phyloP scores from a whole-genome alignment of 129 eudicot genomes.

The Centrapalus pauciflorus region DNA sequence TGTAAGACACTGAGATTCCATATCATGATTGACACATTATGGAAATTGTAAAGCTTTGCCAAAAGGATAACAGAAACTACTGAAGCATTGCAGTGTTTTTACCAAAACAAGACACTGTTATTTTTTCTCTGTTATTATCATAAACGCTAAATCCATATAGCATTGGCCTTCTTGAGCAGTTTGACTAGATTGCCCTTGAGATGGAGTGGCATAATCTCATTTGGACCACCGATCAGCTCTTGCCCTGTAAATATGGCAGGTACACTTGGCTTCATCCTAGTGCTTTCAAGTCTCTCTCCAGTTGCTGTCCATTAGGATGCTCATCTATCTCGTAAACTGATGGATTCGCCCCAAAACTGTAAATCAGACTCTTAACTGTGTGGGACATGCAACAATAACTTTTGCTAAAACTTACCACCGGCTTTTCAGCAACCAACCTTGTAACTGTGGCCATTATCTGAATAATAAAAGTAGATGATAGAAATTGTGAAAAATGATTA shows the following conservation, averaged over 20 bases:
- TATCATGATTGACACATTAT: conserved; percentile 14
- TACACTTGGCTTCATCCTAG: conserved; percentile 37
- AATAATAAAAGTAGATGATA: not conserved
- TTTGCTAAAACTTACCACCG: conserved; percentile 56
- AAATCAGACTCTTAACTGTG: conserved; percentile 40
- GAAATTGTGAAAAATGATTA: not conserved
- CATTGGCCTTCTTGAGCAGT: conserved; percentile 58
- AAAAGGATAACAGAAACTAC: conserved; percentile 17
- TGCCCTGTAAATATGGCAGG: conserved; percentile 53
- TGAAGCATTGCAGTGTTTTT: conserved; percentile 5
- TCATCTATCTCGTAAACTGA: conserved; percentile 57
- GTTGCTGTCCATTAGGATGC: conserved; percentile 43
- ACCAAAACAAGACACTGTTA: conserved; percentile 14
- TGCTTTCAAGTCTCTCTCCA: conserved; percentile 44
- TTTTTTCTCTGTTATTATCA: not conserved
- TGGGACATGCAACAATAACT: conserved; percentile 50
- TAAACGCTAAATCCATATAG: conserved; percentile 26
- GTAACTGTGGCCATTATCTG: conserved; percentile 32
- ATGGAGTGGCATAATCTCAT: conserved; percentile 47
- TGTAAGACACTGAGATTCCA: not conserved
- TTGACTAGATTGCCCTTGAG: conserved; percentile 38
- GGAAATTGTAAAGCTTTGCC: conserved; percentile 2
- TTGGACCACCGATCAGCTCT: conserved; percentile 34
- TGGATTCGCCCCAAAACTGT: conserved; percentile 51
- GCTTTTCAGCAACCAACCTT: conserved; percentile 30